Base-by-base conservation (phyloP, 1,139 yeast species). In the Taphrina communis region DNA sequence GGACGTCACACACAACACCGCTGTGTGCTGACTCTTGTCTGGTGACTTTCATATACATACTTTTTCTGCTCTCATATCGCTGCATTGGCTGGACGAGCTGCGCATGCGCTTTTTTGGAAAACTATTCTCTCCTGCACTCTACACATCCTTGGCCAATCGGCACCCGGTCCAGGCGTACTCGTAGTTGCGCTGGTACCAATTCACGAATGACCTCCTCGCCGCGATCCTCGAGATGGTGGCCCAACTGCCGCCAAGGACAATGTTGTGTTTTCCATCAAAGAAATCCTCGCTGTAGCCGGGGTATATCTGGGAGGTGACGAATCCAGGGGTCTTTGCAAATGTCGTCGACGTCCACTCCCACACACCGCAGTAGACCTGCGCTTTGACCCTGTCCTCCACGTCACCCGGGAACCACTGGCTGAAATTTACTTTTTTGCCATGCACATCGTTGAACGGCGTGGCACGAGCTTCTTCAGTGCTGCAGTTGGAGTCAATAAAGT, bases 201-300 rank as follows among this genome's bases (percentile, higher is more conserved):
- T 73, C 48, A 73, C 66, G 53, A 73, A 73, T 55, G 71, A 69
- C 17, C 69, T 62, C 17, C 74, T 42, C n/a, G 70, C 72, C 1
- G 72, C 69, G 21, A 72, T 60, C 11, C 74, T 58, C 6, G 73
- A 70, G 36, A 56, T 61, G n/a, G 74, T 72, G 4, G 74, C 72
- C 73, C 74, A 73, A 17, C 72, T 69, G 11, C 74, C 74, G 9
- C 74, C 74, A 48, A 73, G 69, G 19, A 73, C 74, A 12, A 73
- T 65, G 46, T 73, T 73, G 65, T 73, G 74, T 44, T 72, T 73
- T 14, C 72, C 72, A 51, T 73, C 74, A 62, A 73, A 73, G 60
- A 73, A 73, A 56, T 73, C 74, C 35, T 71, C 61, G 14, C 73
- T 70, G 58, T 73, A 73, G 35, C 71, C 74, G 14, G 74, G 74